Base-by-base conservation (phyloP, 306 rosid species). In the Quercus dentata region DNA sequence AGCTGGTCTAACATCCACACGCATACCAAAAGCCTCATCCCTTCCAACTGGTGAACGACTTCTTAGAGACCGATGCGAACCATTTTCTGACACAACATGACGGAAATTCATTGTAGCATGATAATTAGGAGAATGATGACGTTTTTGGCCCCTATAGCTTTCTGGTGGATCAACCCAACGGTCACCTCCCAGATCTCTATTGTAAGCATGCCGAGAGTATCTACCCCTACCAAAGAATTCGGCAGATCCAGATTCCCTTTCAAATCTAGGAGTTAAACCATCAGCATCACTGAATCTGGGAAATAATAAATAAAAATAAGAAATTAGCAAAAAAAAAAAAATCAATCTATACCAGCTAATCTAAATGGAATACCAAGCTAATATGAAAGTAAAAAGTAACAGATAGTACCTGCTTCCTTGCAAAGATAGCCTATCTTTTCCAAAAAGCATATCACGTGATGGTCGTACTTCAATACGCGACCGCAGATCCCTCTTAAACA, bases 401-500 rank as follows among this genome's bases (percentile, higher is more conserved):
- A 14, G 38, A 28, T 63, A 27, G 17, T 63, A 63, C 69, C 69
- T 63, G 69, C 69, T 63, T 28, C 69, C 69, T 33, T 63, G 69
- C 69, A 63, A 19, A 28, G 69, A 27, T 14, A 63, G 38, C 69
- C 17, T 63, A 5, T 63, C 69, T 35, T 28, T 28, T 28, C 35
- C 69, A 27, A 63, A 63, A 27, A 13, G 38, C 1, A 63, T 5
- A 19, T 63, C 30, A 3, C 69, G 69, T 63, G 69, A 63, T 28
- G 69, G 17, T 63, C 69, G 41, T 28, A 8, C 44, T 63, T 63
- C 69, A 63, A 63, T 63, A 2, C 20, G 69, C 11, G 41, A 63
- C 44, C 69, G 69, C 69, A 63, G 30, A 28, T 63, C 69, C 20
- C 69, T 63, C 41, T 63, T 63, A 63, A 63, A 63, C 41, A 63